phyloP scores from a whole-genome alignment of 306 rosid genomes.

The Fragaria ananassa region DNA sequence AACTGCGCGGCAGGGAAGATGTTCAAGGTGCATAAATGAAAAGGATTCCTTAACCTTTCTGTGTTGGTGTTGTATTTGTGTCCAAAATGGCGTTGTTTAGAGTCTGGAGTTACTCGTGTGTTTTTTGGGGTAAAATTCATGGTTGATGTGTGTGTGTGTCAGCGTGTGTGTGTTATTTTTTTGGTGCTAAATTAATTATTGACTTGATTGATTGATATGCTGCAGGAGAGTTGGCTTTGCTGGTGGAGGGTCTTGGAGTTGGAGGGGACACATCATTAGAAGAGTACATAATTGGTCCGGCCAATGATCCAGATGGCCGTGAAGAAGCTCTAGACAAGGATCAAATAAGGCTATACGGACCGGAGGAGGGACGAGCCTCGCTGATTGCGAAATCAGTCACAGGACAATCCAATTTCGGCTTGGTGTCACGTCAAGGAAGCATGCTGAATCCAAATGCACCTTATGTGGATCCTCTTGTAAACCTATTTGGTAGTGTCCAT shows the following conservation, averaged over 20 bases:
- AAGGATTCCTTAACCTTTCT: neutral
- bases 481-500: conserved; percentile 42
- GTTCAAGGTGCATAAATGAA: conserved; percentile 30
- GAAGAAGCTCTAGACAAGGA: conserved; percentile 20
- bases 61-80: neutral
- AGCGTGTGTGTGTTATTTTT: neutral
- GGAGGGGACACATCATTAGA: conserved; percentile 37
- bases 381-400: conserved; percentile 29
- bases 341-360: conserved; percentile 38
- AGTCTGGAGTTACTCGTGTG: neutral
- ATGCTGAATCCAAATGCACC: conserved; percentile 18
- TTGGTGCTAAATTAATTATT: neutral
- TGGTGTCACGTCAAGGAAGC: conserved; percentile 38
- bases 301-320: conserved; percentile 17
- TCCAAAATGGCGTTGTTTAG: neutral
- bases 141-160: neutral
- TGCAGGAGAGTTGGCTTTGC: conserved; percentile 42
- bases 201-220: neutral
- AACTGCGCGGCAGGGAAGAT: conserved; percentile 36
- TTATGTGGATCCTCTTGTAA: conserved; percentile 41
- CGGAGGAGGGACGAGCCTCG: conserved; percentile 34
- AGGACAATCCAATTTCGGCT: conserved; percentile 29
- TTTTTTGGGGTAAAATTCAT: neutral
- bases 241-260: conserved; percentile 40
- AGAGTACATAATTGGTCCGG: conserved; percentile 43